Base-by-base conservation (phyloP, 2,329 filamentous ascomycete species). In the Leptodontidium sp. region DNA sequence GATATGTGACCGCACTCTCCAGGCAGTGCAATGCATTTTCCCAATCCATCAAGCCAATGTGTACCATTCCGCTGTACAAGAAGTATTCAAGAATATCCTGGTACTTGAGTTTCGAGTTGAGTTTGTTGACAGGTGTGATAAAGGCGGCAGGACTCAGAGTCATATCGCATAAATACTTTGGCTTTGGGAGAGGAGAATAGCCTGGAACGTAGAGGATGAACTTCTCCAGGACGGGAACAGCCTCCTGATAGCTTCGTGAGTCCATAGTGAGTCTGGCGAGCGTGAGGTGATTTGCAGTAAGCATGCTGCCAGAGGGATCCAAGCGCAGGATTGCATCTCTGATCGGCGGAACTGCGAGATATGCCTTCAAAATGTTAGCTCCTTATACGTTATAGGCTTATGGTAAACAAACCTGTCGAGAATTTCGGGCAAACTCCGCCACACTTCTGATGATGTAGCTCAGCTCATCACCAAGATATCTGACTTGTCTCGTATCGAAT, bases 11-110 rank as follows among this genome's bases (percentile, higher is more conserved):
- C 53, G 88, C 86, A 68, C 87, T 84, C 73, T 89, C 87, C 32
- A 94, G 84, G 38, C 89, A 88, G 47, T 84, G 84, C 17, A 85
- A 80, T 0, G 91, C 90, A 67, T 85, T 86, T 21, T 80, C 77
- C 91, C 91, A 94, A 70, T 88, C 80, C 68, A 86, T 83, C 61
- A 84, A 79, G 1, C 84, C 83, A 75, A 90, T 88, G 77, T 89
- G 91, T 52, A 90, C 84, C 80, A 91, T 83, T n/a, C 86, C 90
- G 21, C 87, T 84, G 49, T 87, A 79, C 5, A 91, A 79, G 73
- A 91, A 90, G 77, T 93, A 93, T 76, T 91, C 87, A 24, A 93
- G 81, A 52, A 94, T 82, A 45, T 84, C 80, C 5, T 82, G 72
- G 45, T 84, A 77, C 45, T 81, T 86, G 26, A 93, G 71, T 50